Percentiles rank a stretch among this genome's conserved stretches.
These are phyloP conservation scores for Leptomonas pyrrhocoris DNA, from an alignment of 208 protist species.

Conservation along the genomic window DNA sequence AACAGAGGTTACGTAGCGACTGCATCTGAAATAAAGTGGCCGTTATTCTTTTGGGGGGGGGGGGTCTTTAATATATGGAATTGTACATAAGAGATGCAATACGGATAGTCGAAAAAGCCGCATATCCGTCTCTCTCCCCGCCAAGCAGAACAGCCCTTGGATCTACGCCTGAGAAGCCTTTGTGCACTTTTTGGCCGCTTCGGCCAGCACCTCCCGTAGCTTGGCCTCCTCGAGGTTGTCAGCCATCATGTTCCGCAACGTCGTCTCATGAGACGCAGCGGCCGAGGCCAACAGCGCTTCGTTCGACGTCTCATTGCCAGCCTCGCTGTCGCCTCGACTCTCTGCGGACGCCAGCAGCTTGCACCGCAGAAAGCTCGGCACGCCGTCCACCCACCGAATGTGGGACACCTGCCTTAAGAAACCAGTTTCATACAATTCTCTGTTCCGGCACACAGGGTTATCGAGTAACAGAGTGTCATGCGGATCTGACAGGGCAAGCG, in stretches of 20 bases:
- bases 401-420: conserved; percentile 33
- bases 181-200: conserved; percentile 2
- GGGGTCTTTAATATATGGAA: too few relatives aligned
- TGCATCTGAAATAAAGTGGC: too few relatives aligned
- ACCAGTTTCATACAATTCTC: conserved; percentile 32
- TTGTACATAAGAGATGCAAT: too few relatives aligned
- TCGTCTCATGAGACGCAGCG: not conserved
- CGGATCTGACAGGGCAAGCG: conserved; percentile 31
- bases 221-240: conserved; percentile 5
- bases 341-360: not conserved
- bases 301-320: not conserved
- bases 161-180: not conserved
- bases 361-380: conserved; percentile 5
- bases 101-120: too few relatives aligned
- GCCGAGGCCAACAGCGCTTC: not conserved
- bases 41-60: too few relatives aligned
- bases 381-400: conserved; percentile 70
- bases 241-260: not conserved
- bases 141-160: not conserved
- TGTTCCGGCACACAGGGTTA: conserved; percentile 74
- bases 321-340: not conserved
- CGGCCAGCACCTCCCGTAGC: conserved; percentile 3
- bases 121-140: too few relatives aligned
- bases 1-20: too few relatives aligned
- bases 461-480: conserved; percentile 54